Evolutionary conservation across 2,329 filamentous ascomycete genomes (phyloP).

Genomic region (Xylariaceae sp.): DNA sequence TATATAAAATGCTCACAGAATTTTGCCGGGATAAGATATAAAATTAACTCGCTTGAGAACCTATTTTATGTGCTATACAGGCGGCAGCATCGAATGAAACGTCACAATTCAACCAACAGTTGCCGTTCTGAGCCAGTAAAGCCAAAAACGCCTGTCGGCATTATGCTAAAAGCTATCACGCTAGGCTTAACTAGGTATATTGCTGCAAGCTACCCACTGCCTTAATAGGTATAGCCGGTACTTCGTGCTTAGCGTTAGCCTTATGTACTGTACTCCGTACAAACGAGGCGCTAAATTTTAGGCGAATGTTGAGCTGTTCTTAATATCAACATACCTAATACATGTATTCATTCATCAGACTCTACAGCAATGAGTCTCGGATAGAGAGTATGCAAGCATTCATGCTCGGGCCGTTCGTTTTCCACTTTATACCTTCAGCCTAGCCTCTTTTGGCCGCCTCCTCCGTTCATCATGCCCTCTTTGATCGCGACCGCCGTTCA

Average conservation of each 20-base stretch:
- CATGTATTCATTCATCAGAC: neutral
- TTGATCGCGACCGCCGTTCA: slow-evolving; percentile 14
- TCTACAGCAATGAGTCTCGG: neutral
- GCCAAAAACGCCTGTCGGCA: neutral
- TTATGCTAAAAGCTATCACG: neutral
- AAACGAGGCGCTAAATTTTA: neutral
- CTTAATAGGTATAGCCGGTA: neutral
- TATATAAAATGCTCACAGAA: neutral
- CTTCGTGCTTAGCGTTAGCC: neutral
- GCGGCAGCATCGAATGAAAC: neutral
- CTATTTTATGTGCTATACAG: neutral
- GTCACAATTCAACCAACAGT: neutral
- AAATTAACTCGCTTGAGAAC: neutral
- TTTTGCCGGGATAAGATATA: neutral
- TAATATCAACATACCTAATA: neutral
- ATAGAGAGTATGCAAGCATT: neutral
- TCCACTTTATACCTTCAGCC: neutral
- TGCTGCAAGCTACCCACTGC: neutral
- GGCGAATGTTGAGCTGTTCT: no score
- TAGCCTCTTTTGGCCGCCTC: neutral
- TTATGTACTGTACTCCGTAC: neutral
- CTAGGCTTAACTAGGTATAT: neutral
- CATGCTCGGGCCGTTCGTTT: neutral
- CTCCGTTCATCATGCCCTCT: slow-evolving; percentile 11
- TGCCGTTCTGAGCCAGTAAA: neutral